Evolutionary conservation across 345 rosid genomes (phyloP), one percentile per base, ranked within the genome.

Genomic region (Streptanthus diversifolius): DNA sequence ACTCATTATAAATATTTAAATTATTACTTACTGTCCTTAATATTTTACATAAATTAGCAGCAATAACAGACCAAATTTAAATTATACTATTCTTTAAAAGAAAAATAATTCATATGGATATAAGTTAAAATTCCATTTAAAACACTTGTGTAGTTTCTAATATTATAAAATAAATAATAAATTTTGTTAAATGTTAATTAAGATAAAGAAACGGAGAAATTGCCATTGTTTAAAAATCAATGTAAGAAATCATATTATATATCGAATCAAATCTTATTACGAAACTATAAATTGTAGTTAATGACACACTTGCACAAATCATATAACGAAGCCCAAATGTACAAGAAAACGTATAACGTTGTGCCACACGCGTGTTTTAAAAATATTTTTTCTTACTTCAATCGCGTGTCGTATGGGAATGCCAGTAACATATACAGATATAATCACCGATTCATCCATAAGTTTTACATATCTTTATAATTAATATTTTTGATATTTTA

Each of bases 331-430:
- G 6, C 66, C 24, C 25, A 67, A 51, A 59, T 60, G 56, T 59
- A 60, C 73, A 75, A 75, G 79, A 40, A 53, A 75, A 59, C 68
- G 63, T 68, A 47, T 75, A 40, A 75, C 73, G 55, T 32, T 67
- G 47, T 10, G 41, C 17, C 4, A 60, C 60, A 67, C 79, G 69
- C 57, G 30, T 60, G n/a, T 37, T 48, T 36, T 37, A 0, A n/a
- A 24, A 22, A 35, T 25, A 56, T 25, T 0, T 51, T 56, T 52
- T 14, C 9, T 14, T 43, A 33, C 58, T 33, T 65, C 33, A 37
- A 57, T 74, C 43, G 52, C 60, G 59, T 57, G 43, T 73, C 58
- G 24, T 27, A 66, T 7, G 45, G 32, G 19, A 64, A 55, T 43
- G 64, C 47, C 57, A 64, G 49, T 25, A 22, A 33, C 6, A 32